Evolutionary conservation across 108 stramenopile species (phyloP), one percentile per base, ranked within the genome.

Genomic region (Cyclostephanos tholiformis): DNA sequence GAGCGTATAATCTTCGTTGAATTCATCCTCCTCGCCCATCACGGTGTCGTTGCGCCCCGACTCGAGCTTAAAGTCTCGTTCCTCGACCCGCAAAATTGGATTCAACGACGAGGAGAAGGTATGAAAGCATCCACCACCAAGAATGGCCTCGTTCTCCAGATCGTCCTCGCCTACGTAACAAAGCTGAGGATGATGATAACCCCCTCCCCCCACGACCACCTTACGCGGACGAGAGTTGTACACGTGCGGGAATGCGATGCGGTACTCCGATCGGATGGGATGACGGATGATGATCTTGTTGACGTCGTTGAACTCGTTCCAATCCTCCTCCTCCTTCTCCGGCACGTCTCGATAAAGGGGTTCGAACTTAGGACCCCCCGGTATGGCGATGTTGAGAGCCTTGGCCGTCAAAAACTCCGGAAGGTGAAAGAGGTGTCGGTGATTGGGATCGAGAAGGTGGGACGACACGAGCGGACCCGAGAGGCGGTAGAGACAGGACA

Each of bases 291-390:
- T 95, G 78, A 99, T 97, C 79, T 98, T 98, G 83, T 96, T 91
- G 72, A 99, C 96, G 86, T 99, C 99, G 82, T 99, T 99, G 86
- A 99, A 99, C 75, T 99, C 99, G 79, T 98, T 99, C 99, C 99
- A 99, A 83, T 99, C 99, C 71, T 98, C 97, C 63, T 98, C 98
- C 55, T 97, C 95, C 29, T 87, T 80, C 35, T 92, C 93, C 41
- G 89, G 86, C n/a, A 90, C 93, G 84, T 98, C 98, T 17, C 97
- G 91, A 79, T 91, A 99, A 25, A 99, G 87, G 2, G 99, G 99
- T 76, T 99, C 99, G 74, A 99, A 99, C 84, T 96, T 97, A 26
- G 99, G 98, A 22, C 99, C 99, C n/a, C 99, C 99, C 11, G 98
- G 98, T 73, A 99, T 98, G 43, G 98, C 97, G 22, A 95, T 83